Evolutionary conservation across 2,329 filamentous ascomycete genomes (phyloP).

Genomic region (Nannizziopsis barbatae): DNA sequence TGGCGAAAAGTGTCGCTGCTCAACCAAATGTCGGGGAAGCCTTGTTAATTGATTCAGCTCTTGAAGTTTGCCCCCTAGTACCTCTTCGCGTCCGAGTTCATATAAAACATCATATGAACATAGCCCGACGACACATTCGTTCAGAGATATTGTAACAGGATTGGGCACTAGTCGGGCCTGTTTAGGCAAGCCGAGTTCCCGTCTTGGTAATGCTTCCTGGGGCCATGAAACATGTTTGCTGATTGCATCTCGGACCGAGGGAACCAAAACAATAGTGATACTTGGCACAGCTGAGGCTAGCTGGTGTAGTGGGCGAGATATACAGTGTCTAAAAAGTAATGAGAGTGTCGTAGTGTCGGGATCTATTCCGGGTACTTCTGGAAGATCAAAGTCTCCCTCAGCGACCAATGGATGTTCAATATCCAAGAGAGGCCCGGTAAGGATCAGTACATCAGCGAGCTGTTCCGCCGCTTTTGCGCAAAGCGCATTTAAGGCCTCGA

Average conservation of each 20-base stretch:
- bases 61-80: slow-evolving; percentile 44
- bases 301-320: slow-evolving; percentile 60
- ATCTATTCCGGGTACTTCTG: slow-evolving; percentile 55
- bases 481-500: slow-evolving; percentile 71
- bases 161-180: slow-evolving; percentile 71
- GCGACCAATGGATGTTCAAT: slow-evolving; percentile 81
- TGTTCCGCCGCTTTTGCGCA: slow-evolving; percentile 64
- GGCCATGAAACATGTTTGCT: slow-evolving; percentile 82
- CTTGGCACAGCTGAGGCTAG: slow-evolving; percentile 61
- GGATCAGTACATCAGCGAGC: slow-evolving; percentile 65
- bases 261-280: slow-evolving; percentile 70
- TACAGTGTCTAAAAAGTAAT: slow-evolving; percentile 71
- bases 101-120: slow-evolving; percentile 75
- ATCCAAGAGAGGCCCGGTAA: slow-evolving; percentile 83
- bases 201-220: slow-evolving; percentile 57
- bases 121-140: slow-evolving; percentile 73
- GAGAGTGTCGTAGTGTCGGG: slow-evolving; percentile 68
- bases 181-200: slow-evolving; percentile 62
- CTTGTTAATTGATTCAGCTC: slow-evolving; percentile 56
- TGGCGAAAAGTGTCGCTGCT: slow-evolving; percentile 85
- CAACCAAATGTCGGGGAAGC: slow-evolving; percentile 65
- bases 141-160: slow-evolving; percentile 77
- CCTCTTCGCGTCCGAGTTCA: slow-evolving; percentile 67
- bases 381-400: slow-evolving; percentile 65
- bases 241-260: slow-evolving; percentile 71